Percentiles rank a stretch among this genome's conserved stretches.
Evolutionary conservation across 768 basidiomycete genomes (phyloP).

Genomic region (Collybiopsis luxurians): DNA sequence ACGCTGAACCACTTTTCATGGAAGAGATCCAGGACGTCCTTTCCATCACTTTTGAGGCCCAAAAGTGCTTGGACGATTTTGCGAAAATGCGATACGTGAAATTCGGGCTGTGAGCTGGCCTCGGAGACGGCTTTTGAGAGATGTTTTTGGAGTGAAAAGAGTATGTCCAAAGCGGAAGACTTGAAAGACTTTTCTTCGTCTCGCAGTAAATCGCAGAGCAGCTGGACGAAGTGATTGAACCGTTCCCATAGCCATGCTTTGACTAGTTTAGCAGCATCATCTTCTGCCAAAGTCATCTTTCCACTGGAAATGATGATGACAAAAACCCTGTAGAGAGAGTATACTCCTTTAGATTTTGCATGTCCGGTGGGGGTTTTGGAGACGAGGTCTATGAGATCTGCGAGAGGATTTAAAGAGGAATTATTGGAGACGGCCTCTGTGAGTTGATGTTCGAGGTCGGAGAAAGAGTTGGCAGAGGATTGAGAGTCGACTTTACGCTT

Average conservation of each 20-base stretch:
- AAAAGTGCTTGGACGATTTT: slow-evolving; percentile 49
- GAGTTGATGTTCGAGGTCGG: slow-evolving; percentile 51
- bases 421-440: slow-evolving; percentile 50
- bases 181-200: slow-evolving; percentile 74
- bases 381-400: slow-evolving; percentile 68
- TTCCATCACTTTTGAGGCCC: slow-evolving; percentile 40
- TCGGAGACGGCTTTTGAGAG: slow-evolving; percentile 57
- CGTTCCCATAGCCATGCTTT: slow-evolving; percentile 80
- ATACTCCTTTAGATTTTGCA: slow-evolving; percentile 71
- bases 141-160: slow-evolving; percentile 75
- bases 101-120: slow-evolving; percentile 54
- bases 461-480: not conserved
- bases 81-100: slow-evolving; percentile 67
- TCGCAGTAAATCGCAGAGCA: slow-evolving; percentile 67
- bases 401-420: slow-evolving; percentile 71
- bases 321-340: slow-evolving; percentile 80
- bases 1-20: slow-evolving; percentile 72
- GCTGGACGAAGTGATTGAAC: slow-evolving; percentile 65
- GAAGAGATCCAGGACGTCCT: slow-evolving; percentile 62
- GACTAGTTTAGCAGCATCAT: slow-evolving; percentile 56
- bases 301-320: slow-evolving; percentile 58
- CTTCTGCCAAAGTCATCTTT: slow-evolving; percentile 46
- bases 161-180: slow-evolving; percentile 70
- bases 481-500: not conserved
- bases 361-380: slow-evolving; percentile 33